Percentiles rank a stretch among this genome's conserved stretches.
phyloP scores from a whole-genome alignment of 2,329 filamentous ascomycete genomes.

The Allantophomopsis lycopodina region DNA sequence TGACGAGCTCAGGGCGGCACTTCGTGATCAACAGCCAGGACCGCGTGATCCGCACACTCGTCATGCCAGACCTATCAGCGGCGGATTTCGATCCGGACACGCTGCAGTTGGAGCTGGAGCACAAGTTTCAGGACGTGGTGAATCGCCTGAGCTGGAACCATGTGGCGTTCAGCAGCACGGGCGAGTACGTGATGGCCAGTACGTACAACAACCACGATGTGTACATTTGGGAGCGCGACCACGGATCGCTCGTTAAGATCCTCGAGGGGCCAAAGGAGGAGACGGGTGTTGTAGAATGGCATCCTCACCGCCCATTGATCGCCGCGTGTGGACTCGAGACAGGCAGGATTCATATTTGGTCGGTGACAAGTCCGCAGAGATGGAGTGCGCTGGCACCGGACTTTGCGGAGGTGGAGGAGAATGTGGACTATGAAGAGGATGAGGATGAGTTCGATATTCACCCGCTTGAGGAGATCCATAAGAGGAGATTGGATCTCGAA shows the following conservation, averaged over 20 bases:
- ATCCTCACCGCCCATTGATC: slow-evolving; percentile 74
- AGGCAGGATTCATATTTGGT: slow-evolving; percentile 91
- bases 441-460: slow-evolving; percentile 99
- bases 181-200: slow-evolving; percentile 90
- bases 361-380: slow-evolving; percentile 84
- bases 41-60: slow-evolving; percentile 84
- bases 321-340: slow-evolving; percentile 88
- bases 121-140: slow-evolving; percentile 97
- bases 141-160: slow-evolving; percentile 95
- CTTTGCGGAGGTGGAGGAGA: slow-evolving; percentile 95
- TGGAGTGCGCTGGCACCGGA: slow-evolving; percentile 96
- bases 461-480: slow-evolving; percentile 85
- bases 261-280: slow-evolving; percentile 95
- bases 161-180: slow-evolving; percentile 84
- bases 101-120: slow-evolving; percentile 81
- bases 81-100: slow-evolving; percentile 67
- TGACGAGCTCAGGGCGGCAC: slow-evolving; percentile 74
- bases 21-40: slow-evolving; percentile 89
- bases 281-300: slow-evolving; percentile 94
- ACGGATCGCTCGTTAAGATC: slow-evolving; percentile 91
- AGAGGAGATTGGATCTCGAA: slow-evolving; percentile 77
- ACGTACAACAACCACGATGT: slow-evolving; percentile 98
- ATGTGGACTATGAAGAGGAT: slow-evolving; percentile 87
- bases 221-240: slow-evolving; percentile 92
- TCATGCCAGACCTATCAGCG: slow-evolving; percentile 63